Percentiles rank a stretch among this genome's conserved stretches.
phyloP scores from a whole-genome alignment of 768 basidiomycete species.

The Clitopilus hobsonii region DNA sequence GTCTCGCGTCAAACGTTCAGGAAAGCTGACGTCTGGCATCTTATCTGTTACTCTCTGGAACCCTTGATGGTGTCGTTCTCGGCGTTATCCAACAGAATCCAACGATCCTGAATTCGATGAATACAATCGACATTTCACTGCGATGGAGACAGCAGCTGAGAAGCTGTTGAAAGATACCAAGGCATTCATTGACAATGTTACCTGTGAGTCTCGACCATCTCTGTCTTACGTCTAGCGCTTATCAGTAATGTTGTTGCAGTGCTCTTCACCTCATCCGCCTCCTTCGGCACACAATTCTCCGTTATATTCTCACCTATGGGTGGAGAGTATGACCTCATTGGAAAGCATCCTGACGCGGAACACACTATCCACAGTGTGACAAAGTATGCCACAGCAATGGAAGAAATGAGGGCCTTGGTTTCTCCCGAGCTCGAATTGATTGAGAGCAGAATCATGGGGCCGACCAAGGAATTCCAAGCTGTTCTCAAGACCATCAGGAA shows the following conservation, averaged over 20 bases:
- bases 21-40: not conserved
- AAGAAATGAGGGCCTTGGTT: conserved; percentile 75
- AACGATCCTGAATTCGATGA: conserved; percentile 89
- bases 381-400: conserved; percentile 67
- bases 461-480: conserved; percentile 84
- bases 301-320: conserved; percentile 60
- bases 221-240: not conserved
- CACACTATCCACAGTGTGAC: conserved; percentile 78
- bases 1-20: not conserved
- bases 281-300: conserved; percentile 61
- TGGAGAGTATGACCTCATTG: conserved; percentile 75
- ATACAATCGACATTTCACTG: conserved; percentile 69
- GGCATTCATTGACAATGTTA: conserved; percentile 80
- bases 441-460: conserved; percentile 77
- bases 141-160: conserved; percentile 77
- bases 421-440: conserved; percentile 93
- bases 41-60: not conserved
- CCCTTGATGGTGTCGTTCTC: not conserved
- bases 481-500: conserved; percentile 89
- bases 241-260: conserved; percentile 2
- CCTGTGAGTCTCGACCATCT: conserved; percentile 39
- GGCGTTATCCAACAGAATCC: conserved; percentile 49
- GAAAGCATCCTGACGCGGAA: conserved; percentile 72
- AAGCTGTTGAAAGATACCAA: conserved; percentile 92
- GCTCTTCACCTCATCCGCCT: conserved; percentile 59